A percentile compares a stretch with the other conserved stretches of the same genome.
phyloP scores from a whole-genome alignment of 805 yeast species.

The Cephaloascus albidus region DNA sequence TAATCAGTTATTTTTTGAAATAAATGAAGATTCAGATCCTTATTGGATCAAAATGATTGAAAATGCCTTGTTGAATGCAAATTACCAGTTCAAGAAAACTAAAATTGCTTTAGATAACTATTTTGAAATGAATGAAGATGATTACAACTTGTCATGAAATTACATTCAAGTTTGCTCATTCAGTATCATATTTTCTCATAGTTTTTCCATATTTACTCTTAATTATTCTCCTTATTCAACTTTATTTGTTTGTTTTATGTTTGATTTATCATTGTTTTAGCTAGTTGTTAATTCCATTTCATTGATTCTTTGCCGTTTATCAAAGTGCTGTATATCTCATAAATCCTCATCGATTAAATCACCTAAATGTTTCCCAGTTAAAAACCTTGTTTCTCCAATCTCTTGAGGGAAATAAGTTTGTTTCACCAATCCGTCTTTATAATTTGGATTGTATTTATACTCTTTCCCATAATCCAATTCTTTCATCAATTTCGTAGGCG shows the following conservation, averaged over 20 bases:
- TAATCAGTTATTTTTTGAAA: background rate
- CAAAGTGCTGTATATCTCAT: too few species aligned
- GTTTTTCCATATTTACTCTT: too few species aligned
- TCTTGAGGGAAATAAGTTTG: slow-evolving; percentile 74
- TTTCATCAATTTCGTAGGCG: slow-evolving; percentile 87
- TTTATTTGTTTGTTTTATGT: too few species aligned
- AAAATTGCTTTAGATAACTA: slow-evolving; percentile 42
- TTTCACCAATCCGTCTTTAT: slow-evolving; percentile 54
- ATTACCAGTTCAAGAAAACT: slow-evolving; percentile 39
- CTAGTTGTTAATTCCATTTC: too few species aligned
- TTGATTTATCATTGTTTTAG: too few species aligned
- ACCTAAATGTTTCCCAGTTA: slow-evolving; percentile 53
- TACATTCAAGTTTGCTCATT: too few species aligned
- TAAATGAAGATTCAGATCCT: background rate
- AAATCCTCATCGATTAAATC: slow-evolving; percentile 31
- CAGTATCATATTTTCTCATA: too few species aligned
- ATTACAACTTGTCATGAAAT: too few species aligned
- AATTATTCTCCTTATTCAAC: too few species aligned
- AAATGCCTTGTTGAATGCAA: slow-evolving; percentile 45
- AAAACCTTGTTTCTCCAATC: slow-evolving; percentile 36
- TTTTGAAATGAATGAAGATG: too few species aligned
- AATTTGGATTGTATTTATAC: slow-evolving; percentile 87
- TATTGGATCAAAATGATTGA: slow-evolving; percentile 1
- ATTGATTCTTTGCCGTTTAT: too few species aligned
- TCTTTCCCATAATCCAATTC: slow-evolving; percentile 79